Evolutionary conservation across 331 rosid species (phyloP).

Genomic region (Erythrophleum ivorense): DNA sequence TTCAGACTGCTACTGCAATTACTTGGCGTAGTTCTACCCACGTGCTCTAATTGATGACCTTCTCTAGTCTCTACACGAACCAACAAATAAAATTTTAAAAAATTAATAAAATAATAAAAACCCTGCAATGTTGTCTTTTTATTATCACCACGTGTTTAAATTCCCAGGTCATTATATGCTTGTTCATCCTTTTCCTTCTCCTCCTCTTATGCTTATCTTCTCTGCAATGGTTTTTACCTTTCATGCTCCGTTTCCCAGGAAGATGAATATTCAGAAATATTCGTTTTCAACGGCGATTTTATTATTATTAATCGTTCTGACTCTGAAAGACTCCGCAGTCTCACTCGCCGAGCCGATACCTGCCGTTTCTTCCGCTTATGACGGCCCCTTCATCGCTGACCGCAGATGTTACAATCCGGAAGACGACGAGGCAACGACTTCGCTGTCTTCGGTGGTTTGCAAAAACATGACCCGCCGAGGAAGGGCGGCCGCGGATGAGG

Average conservation of each 20-base stretch:
- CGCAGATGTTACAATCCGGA: constrained; percentile 38
- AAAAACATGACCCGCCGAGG: constrained; percentile 37
- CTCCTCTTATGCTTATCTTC: background rate
- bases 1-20: constrained; percentile 17
- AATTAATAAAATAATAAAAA: background rate
- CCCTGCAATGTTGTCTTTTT: background rate
- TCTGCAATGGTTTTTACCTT: background rate
- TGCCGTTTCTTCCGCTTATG: constrained; percentile 34
- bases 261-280: constrained; percentile 36
- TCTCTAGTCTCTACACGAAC: background rate
- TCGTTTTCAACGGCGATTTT: background rate
- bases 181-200: constrained; percentile 37
- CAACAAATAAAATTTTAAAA: background rate
- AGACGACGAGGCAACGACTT: constrained; percentile 1
- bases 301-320: background rate
- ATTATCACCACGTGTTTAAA: constrained; percentile 65
- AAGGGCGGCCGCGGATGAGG: background rate
- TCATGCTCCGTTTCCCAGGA: constrained; percentile 2
- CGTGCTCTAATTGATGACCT: constrained; percentile 43
- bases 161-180: constrained; percentile 24
- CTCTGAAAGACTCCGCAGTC: background rate
- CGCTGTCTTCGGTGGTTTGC: background rate
- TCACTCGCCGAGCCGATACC: constrained; percentile 24
- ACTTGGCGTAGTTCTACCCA: constrained; percentile 17
- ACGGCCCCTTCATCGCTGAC: constrained; percentile 44